Percentiles rank a stretch among this genome's conserved stretches.
Conservation (phyloP, 2,329 filamentous ascomycete species). For the Neonectria sp. region DNA sequence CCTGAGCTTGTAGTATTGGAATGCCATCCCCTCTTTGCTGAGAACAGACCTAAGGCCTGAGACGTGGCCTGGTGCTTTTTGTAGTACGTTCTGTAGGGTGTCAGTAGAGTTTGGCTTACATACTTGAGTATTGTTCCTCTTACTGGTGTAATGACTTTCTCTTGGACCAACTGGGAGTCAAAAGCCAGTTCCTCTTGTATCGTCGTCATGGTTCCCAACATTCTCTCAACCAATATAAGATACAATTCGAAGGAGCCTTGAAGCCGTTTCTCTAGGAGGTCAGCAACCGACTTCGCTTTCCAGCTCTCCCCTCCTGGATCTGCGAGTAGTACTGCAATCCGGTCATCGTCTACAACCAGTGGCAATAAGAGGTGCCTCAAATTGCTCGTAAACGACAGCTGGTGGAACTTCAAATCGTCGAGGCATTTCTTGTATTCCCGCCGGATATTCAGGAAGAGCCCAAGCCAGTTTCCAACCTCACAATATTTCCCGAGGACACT, state of each 20-base stretch:
- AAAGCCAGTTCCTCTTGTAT: conserved; percentile 41
- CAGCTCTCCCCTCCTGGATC: conserved; percentile 38
- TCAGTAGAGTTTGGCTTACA: not conserved
- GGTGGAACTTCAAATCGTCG: conserved; percentile 38
- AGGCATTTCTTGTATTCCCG: conserved; percentile 24
- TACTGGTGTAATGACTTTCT: conserved; percentile 28
- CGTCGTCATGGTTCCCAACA: conserved; percentile 30
- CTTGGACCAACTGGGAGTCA: conserved; percentile 29
- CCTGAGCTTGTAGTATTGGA: conserved; percentile 40
- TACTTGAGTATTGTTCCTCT: conserved; percentile 6
- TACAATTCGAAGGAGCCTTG: conserved; percentile 37
- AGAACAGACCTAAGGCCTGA: not conserved
- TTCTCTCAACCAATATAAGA: conserved; percentile 29
- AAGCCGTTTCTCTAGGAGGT: conserved; percentile 33
- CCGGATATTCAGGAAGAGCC: conserved; percentile 19
- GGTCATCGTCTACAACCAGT: conserved; percentile 34
- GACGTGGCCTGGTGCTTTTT: not conserved
- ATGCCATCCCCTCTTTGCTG: conserved; percentile 28
- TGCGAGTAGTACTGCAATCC: conserved; percentile 33
- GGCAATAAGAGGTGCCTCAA: conserved; percentile 43
- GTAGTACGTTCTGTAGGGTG: not conserved
- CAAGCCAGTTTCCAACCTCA: conserved; percentile 19
- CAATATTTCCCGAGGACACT: conserved; percentile 31
- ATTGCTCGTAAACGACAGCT: conserved; percentile 32
- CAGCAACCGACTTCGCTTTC: conserved; percentile 32